Percentiles rank a stretch among this genome's conserved stretches.
These are phyloP conservation scores for Rhizoclosmatium globosum DNA, from an alignment of 192 early-diverging fungal genomes.

Conservation along the genomic window DNA sequence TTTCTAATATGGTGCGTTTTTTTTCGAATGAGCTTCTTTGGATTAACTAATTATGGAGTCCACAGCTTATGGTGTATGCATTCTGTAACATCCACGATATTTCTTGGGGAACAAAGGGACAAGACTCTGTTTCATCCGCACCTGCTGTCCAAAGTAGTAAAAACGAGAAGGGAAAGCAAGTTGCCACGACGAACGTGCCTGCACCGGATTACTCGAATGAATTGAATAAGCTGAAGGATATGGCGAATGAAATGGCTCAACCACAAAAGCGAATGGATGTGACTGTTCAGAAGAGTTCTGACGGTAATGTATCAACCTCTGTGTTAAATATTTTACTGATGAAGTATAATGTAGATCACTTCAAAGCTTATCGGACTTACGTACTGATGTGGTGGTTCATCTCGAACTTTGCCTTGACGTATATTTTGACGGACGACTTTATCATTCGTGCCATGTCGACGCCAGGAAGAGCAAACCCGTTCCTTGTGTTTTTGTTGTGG, in stretches of 20 bases:
- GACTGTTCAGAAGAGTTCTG: slow-evolving; percentile 50
- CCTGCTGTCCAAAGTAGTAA: slow-evolving; percentile 31
- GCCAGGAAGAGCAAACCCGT: slow-evolving; percentile 47
- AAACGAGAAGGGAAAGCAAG: slow-evolving; percentile 24
- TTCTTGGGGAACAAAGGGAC: slow-evolving; percentile 72
- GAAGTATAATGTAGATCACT: slow-evolving; percentile 50
- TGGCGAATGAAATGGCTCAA: slow-evolving; percentile 60
- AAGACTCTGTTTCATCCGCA: slow-evolving; percentile 39
- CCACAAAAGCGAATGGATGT: slow-evolving; percentile 50
- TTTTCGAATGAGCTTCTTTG: slow-evolving; percentile 60
- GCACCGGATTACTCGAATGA: slow-evolving; percentile 30
- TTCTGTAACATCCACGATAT: slow-evolving; percentile 66
- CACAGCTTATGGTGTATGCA: background rate
- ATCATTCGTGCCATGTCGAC: slow-evolving; percentile 29
- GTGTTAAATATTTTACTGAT: slow-evolving; percentile 50
- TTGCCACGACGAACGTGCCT: slow-evolving; percentile 17
- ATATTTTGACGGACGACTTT: slow-evolving; percentile 45
- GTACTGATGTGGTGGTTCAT: slow-evolving; percentile 55
- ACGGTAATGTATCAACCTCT: slow-evolving; percentile 56
- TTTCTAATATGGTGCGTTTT: slow-evolving; percentile 43
- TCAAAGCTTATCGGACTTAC: slow-evolving; percentile 58
- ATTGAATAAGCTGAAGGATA: slow-evolving; percentile 33
- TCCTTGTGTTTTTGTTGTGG: slow-evolving; percentile 58
- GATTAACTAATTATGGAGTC: slow-evolving; percentile 21
- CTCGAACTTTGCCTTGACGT: slow-evolving; percentile 38